A percentile compares a stretch with the other conserved stretches of the same genome.
Evolutionary conservation across 139 green algal genomes (phyloP).

Genomic region (Haematococcus sp.): DNA sequence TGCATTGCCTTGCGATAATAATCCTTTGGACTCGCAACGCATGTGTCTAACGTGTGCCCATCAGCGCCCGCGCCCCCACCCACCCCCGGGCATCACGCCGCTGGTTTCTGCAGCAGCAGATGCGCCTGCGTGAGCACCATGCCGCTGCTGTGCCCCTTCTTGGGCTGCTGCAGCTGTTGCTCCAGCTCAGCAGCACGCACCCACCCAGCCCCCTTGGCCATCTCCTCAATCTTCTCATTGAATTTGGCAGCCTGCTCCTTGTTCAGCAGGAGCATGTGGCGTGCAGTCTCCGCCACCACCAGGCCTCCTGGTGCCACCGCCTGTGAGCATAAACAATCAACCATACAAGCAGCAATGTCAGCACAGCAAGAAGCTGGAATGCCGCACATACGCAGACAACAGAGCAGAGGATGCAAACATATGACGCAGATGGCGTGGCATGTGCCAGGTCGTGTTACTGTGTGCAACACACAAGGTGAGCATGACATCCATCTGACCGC

Average conservation of each 20-base stretch:
- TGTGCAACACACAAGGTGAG: not conserved
- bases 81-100: too few species aligned
- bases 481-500: too few species aligned
- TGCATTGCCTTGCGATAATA: too few species aligned
- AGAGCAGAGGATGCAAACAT: too few species aligned
- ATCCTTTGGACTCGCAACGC: too few species aligned
- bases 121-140: not conserved
- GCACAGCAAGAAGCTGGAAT: not conserved
- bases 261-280: conserved; percentile 55
- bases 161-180: not conserved
- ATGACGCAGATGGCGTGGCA: too few species aligned
- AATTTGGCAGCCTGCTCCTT: conserved; percentile 39
- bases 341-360: not conserved
- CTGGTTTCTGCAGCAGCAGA: not conserved
- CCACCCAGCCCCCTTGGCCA: conserved; percentile 20
- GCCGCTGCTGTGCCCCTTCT: not conserved
- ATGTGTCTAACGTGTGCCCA: too few species aligned
- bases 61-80: too few species aligned
- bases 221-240: conserved; percentile 24
- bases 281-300: conserved; percentile 48
- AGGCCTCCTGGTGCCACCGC: conserved; percentile 16
- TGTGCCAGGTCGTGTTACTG: too few species aligned
- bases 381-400: not conserved
- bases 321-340: not conserved
- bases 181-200: not conserved